Conservation (phyloP, 176 grass and related monocot species). For the Carex parvula region DNA sequence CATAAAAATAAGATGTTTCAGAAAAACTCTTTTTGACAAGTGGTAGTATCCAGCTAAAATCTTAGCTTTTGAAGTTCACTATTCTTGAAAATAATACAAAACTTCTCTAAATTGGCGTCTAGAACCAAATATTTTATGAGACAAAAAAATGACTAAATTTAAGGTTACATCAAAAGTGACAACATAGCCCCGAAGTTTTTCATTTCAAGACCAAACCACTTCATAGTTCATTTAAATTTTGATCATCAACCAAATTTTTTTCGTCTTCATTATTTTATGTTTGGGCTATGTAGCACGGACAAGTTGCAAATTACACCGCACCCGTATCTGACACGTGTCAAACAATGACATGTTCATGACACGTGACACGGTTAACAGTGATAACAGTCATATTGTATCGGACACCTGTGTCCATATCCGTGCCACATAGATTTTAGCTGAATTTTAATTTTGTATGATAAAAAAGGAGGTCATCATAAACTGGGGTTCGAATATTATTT, state of each 20-base stretch:
- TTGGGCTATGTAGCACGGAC: no score
- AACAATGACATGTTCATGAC: no score
- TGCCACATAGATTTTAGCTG: not conserved
- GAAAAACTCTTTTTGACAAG: not conserved
- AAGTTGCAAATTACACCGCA: no score
- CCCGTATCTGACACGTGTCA: no score
- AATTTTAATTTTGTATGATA: not conserved
- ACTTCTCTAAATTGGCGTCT: not conserved
- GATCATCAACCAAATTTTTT: not conserved
- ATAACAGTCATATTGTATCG: no score
- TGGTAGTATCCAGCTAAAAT: not conserved
- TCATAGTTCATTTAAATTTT: not conserved
- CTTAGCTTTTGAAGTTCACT: not conserved
- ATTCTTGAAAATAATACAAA: not conserved
- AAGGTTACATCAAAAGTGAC: not conserved
- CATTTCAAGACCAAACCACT: not conserved
- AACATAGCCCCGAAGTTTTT: not conserved
- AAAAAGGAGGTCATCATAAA: not conserved
- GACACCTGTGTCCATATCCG: no score
- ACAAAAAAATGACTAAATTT: not conserved
- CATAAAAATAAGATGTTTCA: conserved; percentile 24
- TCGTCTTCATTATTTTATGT: not conserved
- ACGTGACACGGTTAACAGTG: no score
- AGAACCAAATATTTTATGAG: not conserved
- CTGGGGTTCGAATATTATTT: not conserved